Conservation (phyloP, 352 stramenopile genomes). For the Pythium scleroteichum region DNA sequence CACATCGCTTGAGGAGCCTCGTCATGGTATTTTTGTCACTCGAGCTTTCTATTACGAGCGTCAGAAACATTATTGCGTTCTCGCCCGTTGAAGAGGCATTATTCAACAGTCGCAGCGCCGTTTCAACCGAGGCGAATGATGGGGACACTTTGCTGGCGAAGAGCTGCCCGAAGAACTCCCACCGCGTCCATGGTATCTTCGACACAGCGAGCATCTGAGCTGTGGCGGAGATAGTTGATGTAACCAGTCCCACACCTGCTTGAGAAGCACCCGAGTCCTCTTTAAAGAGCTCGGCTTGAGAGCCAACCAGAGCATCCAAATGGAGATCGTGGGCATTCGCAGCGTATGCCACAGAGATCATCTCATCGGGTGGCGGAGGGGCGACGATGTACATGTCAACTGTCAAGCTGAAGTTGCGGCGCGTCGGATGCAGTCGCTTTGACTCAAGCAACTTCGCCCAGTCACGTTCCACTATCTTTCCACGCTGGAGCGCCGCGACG, state of each 20-base stretch:
- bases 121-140: conserved; percentile 3
- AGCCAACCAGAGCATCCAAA: conserved; percentile 12
- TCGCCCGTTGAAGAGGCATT: neutral
- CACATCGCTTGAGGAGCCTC: conserved; percentile 11
- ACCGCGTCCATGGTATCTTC: conserved; percentile 16
- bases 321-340: conserved; percentile 9
- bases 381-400: conserved; percentile 23
- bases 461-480: conserved; percentile 17
- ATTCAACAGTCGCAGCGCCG: conserved; percentile 12
- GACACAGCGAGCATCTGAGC: conserved; percentile 16
- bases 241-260: no score
- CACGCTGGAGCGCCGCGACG: conserved; percentile 25
- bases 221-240: neutral
- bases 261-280: neutral
- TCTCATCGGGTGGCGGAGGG: neutral
- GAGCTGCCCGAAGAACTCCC: conserved; percentile 26
- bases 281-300: conserved; percentile 5
- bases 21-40: conserved; percentile 1
- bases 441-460: conserved; percentile 13
- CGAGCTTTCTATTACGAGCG: conserved; percentile 12
- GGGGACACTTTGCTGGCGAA: neutral
- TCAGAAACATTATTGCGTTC: neutral
- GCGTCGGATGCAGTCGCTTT: conserved; percentile 1
- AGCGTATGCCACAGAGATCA: neutral
- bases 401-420: neutral